phyloP scores from a whole-genome alignment of 2,329 filamentous ascomycete species.

The Fusarium chaquense region DNA sequence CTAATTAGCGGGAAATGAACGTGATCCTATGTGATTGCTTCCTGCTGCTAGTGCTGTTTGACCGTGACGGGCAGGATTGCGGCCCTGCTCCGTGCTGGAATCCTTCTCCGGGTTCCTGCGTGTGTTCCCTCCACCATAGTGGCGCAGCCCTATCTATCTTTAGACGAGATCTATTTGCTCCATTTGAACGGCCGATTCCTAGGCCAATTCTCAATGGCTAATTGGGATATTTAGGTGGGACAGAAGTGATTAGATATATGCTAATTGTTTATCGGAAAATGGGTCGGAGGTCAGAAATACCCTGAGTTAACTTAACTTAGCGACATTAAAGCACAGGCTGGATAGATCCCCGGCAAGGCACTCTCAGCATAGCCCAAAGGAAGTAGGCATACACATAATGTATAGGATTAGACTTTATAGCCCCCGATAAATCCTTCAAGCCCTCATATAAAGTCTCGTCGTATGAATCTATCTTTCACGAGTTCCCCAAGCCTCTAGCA shows the following conservation, averaged over 20 bases:
- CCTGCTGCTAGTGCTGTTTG: neutral
- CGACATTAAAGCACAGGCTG: neutral
- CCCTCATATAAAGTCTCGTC: conserved; percentile 3
- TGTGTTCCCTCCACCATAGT: neutral
- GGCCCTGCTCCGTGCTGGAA: no score
- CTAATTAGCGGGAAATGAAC: neutral
- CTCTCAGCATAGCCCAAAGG: conserved; percentile 6
- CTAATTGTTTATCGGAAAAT: no score
- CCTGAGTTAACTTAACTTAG: neutral
- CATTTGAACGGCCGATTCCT: neutral
- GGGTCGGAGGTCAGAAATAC: no score
- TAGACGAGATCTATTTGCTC: neutral
- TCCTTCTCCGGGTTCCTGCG: neutral
- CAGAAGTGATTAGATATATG: no score
- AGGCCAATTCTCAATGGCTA: no score
- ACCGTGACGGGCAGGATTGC: no score
- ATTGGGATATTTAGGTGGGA: no score
- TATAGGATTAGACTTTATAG: neutral
- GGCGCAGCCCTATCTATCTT: neutral
- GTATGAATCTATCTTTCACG: neutral
- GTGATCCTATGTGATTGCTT: neutral
- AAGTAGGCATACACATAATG: neutral
- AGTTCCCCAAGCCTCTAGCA: neutral
- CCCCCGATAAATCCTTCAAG: neutral
- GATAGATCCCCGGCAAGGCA: neutral